Evolutionary conservation across 1,284 basidiomycete genomes (phyloP), one percentile per base, ranked within the genome.

Genomic region (Trametes versicolor): DNA sequence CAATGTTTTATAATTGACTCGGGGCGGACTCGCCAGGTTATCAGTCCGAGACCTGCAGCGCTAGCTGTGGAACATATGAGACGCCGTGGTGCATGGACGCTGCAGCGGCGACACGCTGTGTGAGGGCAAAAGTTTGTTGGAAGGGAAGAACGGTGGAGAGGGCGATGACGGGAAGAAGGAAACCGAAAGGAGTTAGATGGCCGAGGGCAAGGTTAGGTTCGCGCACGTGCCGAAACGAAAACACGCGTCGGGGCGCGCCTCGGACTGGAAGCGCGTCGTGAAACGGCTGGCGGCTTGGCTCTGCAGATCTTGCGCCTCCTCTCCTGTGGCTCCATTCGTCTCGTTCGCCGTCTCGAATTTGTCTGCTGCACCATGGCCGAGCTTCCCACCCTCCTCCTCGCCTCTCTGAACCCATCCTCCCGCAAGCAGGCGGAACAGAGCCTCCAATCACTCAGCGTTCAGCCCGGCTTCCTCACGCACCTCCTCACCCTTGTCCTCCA

Each of bases 361-460:
- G 59, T 67, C 36, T 34, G 13, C 37, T 25, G 36, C 45, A 57
- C 58, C 58, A 92, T 92, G 91, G 81, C 89, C 32, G 85, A 91
- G 75, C 81, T 93, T 32, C 81, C 91, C 34, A 74, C 82, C 49
- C 85, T 94, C 52, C 85, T 94, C 51, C 83, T 87, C 41, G 88
- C 88, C 0, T 96, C 94, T 2, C 85, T 96, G 34, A 83, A 89
- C 67, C 93, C 94, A 2, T 72, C 83, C 1, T 88, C 88, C 0
- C 82, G 95, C 63, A 92, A 94, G 75, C 83, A 90, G 53, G 95
- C 96, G 0, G 96, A 98, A 73, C 87, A 91, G 56, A 87, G 82
- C 68, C 87, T 98, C 6, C 80, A 83, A 63, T 77, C 83, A 49
- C 83, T 91, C 70, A 92, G 93, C 70, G 68, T 78, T 2, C 92